Percentiles rank a stretch among this genome's conserved stretches.
Conservation (phyloP, 345 rosid species). For the Moricandia moricandioides region DNA sequence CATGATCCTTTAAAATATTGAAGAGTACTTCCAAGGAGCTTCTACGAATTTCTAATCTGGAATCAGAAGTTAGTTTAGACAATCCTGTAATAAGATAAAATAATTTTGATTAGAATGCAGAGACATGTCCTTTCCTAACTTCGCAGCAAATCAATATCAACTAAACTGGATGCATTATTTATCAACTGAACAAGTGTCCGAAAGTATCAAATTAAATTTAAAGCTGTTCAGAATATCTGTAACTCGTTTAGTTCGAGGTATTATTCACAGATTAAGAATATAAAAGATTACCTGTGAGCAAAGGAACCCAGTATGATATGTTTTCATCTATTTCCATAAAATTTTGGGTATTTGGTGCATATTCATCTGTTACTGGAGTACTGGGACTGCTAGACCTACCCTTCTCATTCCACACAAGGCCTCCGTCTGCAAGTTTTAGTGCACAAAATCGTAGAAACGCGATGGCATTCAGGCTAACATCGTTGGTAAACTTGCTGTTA, state of each 20-base stretch:
- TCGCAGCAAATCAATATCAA: slow-evolving; percentile 7
- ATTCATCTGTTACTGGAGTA: slow-evolving; percentile 37
- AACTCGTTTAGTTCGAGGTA: background rate
- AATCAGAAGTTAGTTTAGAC: slow-evolving; percentile 76
- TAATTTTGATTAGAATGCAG: slow-evolving; percentile 18
- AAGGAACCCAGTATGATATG: slow-evolving; percentile 83
- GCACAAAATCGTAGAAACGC: slow-evolving; percentile 96
- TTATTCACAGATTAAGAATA: background rate
- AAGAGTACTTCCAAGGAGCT: slow-evolving; percentile 91
- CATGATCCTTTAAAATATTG: slow-evolving; percentile 93
- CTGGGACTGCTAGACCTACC: slow-evolving; percentile 42
- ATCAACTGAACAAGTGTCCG: background rate
- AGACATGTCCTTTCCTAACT: slow-evolving; percentile 11
- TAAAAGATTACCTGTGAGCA: slow-evolving; percentile 64
- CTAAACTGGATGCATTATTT: background rate
- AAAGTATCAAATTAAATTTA: background rate
- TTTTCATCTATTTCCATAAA: slow-evolving; percentile 60
- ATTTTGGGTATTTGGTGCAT: slow-evolving; percentile 38
- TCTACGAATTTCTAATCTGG: slow-evolving; percentile 76
- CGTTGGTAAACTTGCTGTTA: slow-evolving; percentile 76
- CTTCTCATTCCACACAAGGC: slow-evolving; percentile 66
- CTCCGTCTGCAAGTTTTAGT: slow-evolving; percentile 88
- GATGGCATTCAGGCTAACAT: slow-evolving; percentile 93
- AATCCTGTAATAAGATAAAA: slow-evolving; percentile 59
- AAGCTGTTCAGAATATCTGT: background rate